phyloP scores from a whole-genome alignment of 495 filamentous ascomycete genomes.

The Choiromyces venosus region DNA sequence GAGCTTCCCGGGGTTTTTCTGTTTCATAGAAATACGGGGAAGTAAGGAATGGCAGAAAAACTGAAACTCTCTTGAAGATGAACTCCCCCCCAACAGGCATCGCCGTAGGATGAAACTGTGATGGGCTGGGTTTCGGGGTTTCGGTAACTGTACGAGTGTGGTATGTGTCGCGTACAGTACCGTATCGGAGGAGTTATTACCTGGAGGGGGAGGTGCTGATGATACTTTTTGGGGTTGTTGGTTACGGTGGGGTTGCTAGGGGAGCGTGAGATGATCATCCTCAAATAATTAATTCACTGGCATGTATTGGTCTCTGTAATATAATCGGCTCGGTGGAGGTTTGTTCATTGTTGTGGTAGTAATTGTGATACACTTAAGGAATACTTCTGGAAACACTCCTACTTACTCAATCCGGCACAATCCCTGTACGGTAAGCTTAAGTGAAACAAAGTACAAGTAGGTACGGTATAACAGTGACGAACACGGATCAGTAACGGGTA shows the following conservation, averaged over 20 bases:
- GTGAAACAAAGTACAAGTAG: too few relatives aligned
- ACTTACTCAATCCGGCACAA: too few relatives aligned
- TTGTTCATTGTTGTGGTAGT: neutral
- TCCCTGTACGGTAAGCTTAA: too few relatives aligned
- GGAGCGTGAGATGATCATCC: neutral
- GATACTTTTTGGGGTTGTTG: too few relatives aligned
- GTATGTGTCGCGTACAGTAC: neutral
- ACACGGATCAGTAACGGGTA: too few relatives aligned
- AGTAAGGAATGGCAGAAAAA: neutral
- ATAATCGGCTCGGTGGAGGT: neutral
- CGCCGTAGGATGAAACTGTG: neutral
- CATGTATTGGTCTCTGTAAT: neutral
- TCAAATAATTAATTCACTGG: neutral
- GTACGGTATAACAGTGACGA: too few relatives aligned
- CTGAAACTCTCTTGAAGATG: neutral
- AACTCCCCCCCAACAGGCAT: neutral
- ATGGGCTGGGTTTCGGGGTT: neutral
- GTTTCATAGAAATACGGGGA: neutral
- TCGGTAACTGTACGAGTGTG: neutral
- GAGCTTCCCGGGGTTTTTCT: neutral
- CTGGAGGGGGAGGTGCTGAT: too few relatives aligned
- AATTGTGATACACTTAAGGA: neutral
- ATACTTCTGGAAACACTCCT: neutral
- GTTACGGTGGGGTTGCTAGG: too few relatives aligned
- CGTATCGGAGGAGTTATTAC: too few relatives aligned